These are phyloP conservation scores for Linanthus parryae DNA, from an alignment of 148 eudicot species.

Conservation along the genomic window DNA sequence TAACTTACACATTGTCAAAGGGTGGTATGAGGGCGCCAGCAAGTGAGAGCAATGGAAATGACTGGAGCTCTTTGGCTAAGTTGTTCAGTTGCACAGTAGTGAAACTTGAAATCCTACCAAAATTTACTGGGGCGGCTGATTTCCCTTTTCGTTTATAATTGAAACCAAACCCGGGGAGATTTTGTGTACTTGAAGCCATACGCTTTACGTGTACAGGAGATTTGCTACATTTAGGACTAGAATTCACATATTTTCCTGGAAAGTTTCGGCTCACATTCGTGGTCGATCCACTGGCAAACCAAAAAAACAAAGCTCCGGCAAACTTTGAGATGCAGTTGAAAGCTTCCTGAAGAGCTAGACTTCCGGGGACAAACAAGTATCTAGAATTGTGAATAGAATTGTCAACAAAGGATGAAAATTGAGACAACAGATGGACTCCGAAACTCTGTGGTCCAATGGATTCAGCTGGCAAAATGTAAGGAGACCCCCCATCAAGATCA, in stretches of 20 bases:
- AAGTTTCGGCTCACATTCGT: constrained; percentile 21
- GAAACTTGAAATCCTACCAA: constrained; percentile 39
- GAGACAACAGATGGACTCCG: constrained; percentile 26
- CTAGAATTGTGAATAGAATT: constrained; percentile 31
- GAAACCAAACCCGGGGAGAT: constrained; percentile 21
- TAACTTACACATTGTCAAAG: constrained; percentile 46
- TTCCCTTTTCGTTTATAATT: constrained; percentile 20
- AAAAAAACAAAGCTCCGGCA: constrained; percentile 39
- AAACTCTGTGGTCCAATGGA: constrained; percentile 33
- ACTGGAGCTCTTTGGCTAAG: constrained; percentile 33
- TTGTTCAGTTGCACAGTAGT: constrained; percentile 25
- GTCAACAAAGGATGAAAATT: constrained; percentile 38
- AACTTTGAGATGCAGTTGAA: constrained; percentile 48
- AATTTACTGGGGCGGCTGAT: constrained; percentile 18
- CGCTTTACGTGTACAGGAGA: constrained; percentile 24
- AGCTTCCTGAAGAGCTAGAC: constrained; percentile 40
- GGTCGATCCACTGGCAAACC: constrained; percentile 41
- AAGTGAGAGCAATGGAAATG: constrained; percentile 45
- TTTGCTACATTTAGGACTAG: constrained; percentile 12
- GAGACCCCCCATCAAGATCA: constrained; percentile 36
- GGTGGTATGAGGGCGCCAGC: constrained; percentile 64
- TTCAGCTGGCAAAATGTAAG: constrained; percentile 33
- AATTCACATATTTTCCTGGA: constrained; percentile 18
- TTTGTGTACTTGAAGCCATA: constrained; percentile 13
- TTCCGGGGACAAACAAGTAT: constrained; percentile 30